A percentile compares a stretch with the other conserved stretches of the same genome.
phyloP scores from a whole-genome alignment of 1,284 basidiomycete genomes.

The Wolfiporia cocos region DNA sequence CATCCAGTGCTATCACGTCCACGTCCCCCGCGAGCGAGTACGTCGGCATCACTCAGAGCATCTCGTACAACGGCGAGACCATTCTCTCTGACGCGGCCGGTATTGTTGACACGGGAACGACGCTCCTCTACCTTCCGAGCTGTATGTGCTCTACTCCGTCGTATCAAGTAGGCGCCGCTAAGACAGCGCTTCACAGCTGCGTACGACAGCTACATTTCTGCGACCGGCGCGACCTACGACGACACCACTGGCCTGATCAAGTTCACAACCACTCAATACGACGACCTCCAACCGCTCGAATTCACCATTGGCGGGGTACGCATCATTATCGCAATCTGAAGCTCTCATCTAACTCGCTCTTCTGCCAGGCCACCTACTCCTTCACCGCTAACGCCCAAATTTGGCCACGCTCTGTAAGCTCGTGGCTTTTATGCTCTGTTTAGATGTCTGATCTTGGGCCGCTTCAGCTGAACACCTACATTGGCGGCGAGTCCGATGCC shows the following conservation, averaged over 20 bases:
- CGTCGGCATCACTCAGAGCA: conserved; percentile 48
- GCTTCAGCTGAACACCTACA: conserved; percentile 23
- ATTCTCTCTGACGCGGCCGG: conserved; percentile 19
- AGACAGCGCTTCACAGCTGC: conserved; percentile 2
- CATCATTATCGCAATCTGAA: not conserved
- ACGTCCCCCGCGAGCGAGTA: conserved; percentile 36
- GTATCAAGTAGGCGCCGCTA: not conserved
- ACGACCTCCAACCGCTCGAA: conserved; percentile 32
- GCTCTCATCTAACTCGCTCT: not conserved
- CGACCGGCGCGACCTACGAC: conserved; percentile 26
- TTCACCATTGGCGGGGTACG: conserved; percentile 36
- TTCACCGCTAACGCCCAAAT: conserved; percentile 23
- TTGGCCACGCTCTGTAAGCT: conserved; percentile 18
- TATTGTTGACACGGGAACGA: conserved; percentile 23
- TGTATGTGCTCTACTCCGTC: conserved; percentile 11
- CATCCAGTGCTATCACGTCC: conserved; percentile 33
- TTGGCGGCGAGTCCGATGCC: conserved; percentile 19
- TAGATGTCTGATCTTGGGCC: not conserved
- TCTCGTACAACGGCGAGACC: conserved; percentile 32
- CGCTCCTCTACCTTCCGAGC: conserved; percentile 31
- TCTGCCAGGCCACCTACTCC: conserved; percentile 15
- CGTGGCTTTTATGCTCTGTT: not conserved
- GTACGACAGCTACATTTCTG: conserved; percentile 12
- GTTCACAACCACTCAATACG: conserved; percentile 31
- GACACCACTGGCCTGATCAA: conserved; percentile 32